phyloP scores from a whole-genome alignment of 768 basidiomycete genomes.

The Auricularia cornea region DNA sequence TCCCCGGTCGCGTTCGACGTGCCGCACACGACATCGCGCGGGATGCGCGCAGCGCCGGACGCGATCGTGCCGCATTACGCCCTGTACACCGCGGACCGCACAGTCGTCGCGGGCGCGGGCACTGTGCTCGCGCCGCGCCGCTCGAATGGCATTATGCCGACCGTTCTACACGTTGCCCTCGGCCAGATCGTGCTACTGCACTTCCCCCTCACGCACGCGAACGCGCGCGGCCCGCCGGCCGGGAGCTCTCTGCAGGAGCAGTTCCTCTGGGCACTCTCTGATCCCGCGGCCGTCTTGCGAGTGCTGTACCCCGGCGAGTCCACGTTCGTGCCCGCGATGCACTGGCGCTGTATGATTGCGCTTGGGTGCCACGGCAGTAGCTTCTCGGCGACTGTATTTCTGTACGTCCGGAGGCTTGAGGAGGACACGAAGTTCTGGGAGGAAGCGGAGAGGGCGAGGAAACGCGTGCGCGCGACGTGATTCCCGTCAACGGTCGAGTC shows the following conservation, averaged over 20 bases:
- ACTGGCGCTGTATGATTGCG: neutral
- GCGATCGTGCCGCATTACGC: neutral
- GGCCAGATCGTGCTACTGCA: neutral
- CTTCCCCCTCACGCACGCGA: neutral
- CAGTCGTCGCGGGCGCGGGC: neutral
- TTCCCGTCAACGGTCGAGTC: too few relatives aligned
- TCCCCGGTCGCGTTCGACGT: neutral
- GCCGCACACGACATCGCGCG: neutral
- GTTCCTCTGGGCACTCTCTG: neutral
- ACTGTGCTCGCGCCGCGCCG: neutral
- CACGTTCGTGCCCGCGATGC: neutral
- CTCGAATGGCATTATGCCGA: neutral
- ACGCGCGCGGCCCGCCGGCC: neutral
- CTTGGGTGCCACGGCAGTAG: neutral
- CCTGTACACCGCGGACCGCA: neutral
- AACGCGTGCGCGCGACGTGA: too few relatives aligned
- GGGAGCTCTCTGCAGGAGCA: neutral
- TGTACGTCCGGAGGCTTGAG: too few relatives aligned
- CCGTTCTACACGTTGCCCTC: neutral
- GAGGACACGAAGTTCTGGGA: too few relatives aligned
- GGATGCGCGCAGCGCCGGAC: neutral
- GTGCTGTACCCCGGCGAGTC: neutral
- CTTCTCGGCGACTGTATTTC: neutral
- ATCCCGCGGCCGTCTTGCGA: neutral
- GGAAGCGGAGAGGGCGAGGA: too few relatives aligned